Percentiles rank a stretch among this genome's conserved stretches.
phyloP scores from a whole-genome alignment of 2,329 filamentous ascomycete genomes.

The Colletotrichum karsti region DNA sequence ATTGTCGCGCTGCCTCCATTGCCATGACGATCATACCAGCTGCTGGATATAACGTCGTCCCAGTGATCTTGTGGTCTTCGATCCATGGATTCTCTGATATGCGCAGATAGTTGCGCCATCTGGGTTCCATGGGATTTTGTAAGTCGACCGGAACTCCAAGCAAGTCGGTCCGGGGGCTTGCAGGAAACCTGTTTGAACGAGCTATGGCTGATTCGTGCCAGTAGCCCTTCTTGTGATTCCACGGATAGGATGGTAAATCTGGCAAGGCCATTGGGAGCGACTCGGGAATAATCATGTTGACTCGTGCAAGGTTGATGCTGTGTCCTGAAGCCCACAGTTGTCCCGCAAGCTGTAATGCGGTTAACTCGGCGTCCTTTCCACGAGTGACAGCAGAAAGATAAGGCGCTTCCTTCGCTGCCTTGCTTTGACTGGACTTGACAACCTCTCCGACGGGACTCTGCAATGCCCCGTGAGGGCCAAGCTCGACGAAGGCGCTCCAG shows the following conservation, averaged over 20 bases:
- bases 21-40: constrained; percentile 42
- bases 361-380: constrained; percentile 37
- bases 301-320: constrained; percentile 39
- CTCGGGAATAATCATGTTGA: constrained; percentile 35
- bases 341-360: constrained; percentile 22
- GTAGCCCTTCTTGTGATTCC: constrained; percentile 25
- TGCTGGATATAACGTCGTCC: constrained; percentile 48
- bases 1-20: constrained; percentile 20
- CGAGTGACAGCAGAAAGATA: constrained; percentile 37
- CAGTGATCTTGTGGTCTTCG: constrained; percentile 54
- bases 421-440: constrained; percentile 48
- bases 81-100: constrained; percentile 51
- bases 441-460: constrained; percentile 48
- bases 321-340: not conserved
- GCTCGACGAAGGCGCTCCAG: constrained; percentile 34
- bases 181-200: not conserved
- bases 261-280: constrained; percentile 24
- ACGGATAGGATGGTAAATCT: constrained; percentile 29
- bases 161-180: not conserved
- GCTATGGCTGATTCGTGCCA: constrained; percentile 16
- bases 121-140: not conserved
- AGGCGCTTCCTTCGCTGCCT: constrained; percentile 23
- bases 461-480: constrained; percentile 49
- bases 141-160: not conserved
- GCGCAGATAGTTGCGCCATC: constrained; percentile 24